These are phyloP conservation scores for Nakazawaea pomicola DNA, from an alignment of 805 yeast species.

Conservation along the genomic window DNA sequence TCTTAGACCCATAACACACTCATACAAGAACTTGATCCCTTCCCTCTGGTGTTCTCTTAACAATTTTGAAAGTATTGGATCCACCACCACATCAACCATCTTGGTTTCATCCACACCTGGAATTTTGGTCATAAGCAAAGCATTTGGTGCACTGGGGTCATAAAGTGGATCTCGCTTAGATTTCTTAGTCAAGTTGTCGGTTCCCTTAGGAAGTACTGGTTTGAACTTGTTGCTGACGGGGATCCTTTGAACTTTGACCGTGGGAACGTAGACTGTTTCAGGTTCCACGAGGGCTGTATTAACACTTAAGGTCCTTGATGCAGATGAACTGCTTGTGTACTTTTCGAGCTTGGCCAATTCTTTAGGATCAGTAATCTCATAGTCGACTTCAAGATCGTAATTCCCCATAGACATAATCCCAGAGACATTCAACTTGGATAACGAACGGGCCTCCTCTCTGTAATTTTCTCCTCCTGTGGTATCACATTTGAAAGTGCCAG, in stretches of 20 bases:
- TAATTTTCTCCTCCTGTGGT: constrained; percentile 22
- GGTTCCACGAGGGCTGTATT: too few species aligned
- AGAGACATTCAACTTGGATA: constrained; percentile 21
- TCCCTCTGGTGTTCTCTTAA: constrained; percentile 85
- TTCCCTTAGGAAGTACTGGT: constrained; percentile 4
- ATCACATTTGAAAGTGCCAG: constrained; percentile 27
- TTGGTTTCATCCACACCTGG: constrained; percentile 17
- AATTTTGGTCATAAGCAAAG: constrained; percentile 37
- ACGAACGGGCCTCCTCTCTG: constrained; percentile 14
- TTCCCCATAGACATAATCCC: constrained; percentile 46
- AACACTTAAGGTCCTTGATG: too few species aligned
- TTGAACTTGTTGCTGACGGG: not conserved
- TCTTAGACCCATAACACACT: constrained; percentile 71
- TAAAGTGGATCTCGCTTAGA: constrained; percentile 34
- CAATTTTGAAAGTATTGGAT: constrained; percentile 44
- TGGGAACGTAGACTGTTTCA: too few species aligned
- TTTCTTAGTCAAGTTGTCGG: constrained; percentile 4
- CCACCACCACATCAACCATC: constrained; percentile 48
- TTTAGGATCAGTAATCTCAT: constrained; percentile 28
- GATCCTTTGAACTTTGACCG: too few species aligned
- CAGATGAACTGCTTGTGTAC: too few species aligned
- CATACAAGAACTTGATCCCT: constrained; percentile 78
- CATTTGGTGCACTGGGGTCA: constrained; percentile 30
- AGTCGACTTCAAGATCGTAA: constrained; percentile 60
- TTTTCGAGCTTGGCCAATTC: constrained; percentile 17